Base-by-base conservation (phyloP, 106 monocot genomes). In the Phalaenopsis equestris region DNA sequence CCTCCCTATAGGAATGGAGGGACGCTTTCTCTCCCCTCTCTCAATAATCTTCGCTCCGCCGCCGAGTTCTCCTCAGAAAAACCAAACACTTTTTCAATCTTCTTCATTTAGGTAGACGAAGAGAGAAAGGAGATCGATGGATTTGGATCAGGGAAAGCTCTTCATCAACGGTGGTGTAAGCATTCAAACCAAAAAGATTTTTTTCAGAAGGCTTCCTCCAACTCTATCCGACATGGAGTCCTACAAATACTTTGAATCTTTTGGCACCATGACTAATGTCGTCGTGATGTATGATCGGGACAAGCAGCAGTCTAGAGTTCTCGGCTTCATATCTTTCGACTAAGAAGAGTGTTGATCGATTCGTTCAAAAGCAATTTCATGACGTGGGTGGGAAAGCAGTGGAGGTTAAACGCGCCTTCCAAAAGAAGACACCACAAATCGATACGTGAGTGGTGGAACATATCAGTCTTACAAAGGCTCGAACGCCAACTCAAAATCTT, bases 381-480 rank as follows among this genome's bases (percentile, higher is more conserved):
- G 87, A 87, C 41, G 47, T 87, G 56, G 78, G 83, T 41, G 83
- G 87, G 0, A 81, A 87, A 77, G 48, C 73, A 16, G 83, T 87
- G 5, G 84, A 87, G 75, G 84, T 88, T 75, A 85, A 84, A 72
- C 58, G 85, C 5, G 85, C 85, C 73, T 78, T 85, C 18, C 88
- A 83, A 11, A 85, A 85, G 74, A 83, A 16, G 52, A 37, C 48
- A 78, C 56, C 15, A 4, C 76, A 30, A 76, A 76, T 19, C 92
- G 98, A 64, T 85, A 89, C 2, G 76, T 49, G 8, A 83, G 90
- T 39, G 92, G 92, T 6, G 92, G 92, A 9, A 72, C 68, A n/a
- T 98, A 90, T 81, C 92, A 89, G 19, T 77, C 85, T 6, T 89
- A 88, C 77, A 87, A 87, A 76, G 85, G 87, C 38, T 74, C 92